Base-by-base conservation (phyloP, 148 eudicot species). In the Amaranthus cruentus region DNA sequence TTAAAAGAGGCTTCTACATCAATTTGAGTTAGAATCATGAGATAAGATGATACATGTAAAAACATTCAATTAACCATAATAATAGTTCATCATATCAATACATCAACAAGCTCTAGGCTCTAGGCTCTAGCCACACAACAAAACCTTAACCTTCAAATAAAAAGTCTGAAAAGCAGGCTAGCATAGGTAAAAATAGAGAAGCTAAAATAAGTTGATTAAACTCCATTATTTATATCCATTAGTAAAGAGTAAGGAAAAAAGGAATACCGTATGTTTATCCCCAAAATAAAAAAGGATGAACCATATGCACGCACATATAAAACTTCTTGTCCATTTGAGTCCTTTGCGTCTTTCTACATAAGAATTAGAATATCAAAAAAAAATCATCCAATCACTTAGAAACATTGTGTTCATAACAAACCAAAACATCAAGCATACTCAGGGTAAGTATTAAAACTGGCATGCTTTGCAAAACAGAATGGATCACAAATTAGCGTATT, bases 251-350 rank as follows among this genome's bases (percentile, higher is more conserved):
- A 14, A 69, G 62, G 9, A 50, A 42, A 67, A 68, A 62, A 62
- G 57, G 56, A 56, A 87, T 64, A 95, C 98, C 98, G 89, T 83
- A 95, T 86, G 78, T 88, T 90, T 78, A 95, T 91, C 76, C 97
- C 97, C 77, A 95, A 91, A 47, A 88, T 87, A 80, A 90, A 88
- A 82, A 88, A 95, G 62, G 93, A 90, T 76, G 96, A 88, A 76
- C 96, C 97, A 80, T 88, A 90, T 61, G 98, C 98, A 75, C 98
- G 97, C 76, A 91, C 96, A 68, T 81, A 79, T 58, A 95, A 79
- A 72, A 91, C 93, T 82, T 95, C 96, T 82, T 90, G 91, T 65
- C 93, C 96, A 75, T 89, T 89, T 72, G 84, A 84, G 66, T 85
- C 79, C 70, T 65, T 77, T 64, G 69, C 73, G 83, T 84, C 88